phyloP scores from a whole-genome alignment of 768 basidiomycete species.

The Xanthoconium stramineum region DNA sequence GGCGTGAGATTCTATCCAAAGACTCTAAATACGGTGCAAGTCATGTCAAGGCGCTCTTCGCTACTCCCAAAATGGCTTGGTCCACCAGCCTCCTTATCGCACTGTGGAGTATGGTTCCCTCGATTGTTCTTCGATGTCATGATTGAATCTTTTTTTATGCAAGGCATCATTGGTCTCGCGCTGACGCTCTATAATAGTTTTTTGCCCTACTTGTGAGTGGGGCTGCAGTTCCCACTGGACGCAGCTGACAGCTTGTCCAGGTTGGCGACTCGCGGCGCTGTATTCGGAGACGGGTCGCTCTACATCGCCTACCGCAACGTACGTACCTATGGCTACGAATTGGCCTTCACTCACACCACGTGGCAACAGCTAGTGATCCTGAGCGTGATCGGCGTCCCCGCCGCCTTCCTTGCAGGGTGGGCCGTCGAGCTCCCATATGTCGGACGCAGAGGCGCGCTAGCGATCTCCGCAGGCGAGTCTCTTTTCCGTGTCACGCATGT shows the following conservation, averaged over 20 bases:
- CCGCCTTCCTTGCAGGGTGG: conserved; percentile 69
- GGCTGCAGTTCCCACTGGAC: background rate
- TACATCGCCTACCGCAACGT: conserved; percentile 75
- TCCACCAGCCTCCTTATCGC: conserved; percentile 59
- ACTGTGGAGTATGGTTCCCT: conserved; percentile 39
- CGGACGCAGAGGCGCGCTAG: conserved; percentile 66
- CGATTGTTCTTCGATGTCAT: background rate
- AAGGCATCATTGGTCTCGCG: conserved; percentile 71
- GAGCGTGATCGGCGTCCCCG: conserved; percentile 65
- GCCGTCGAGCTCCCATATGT: conserved; percentile 62
- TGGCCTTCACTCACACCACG: background rate
- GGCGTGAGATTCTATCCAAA: conserved; percentile 34
- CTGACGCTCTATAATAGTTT: conserved; percentile 63
- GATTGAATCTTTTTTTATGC: background rate
- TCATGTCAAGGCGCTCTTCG: conserved; percentile 62
- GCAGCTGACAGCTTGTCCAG: conserved; percentile 29
- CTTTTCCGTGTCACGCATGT: conserved; percentile 12
- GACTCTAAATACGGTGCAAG: conserved; percentile 36
- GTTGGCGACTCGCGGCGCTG: conserved; percentile 58
- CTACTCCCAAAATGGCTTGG: conserved; percentile 58
- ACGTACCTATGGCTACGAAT: conserved; percentile 2
- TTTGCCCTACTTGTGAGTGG: conserved; percentile 49
- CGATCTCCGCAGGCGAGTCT: conserved; percentile 57
- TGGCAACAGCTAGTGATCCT: conserved; percentile 61
- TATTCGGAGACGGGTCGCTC: conserved; percentile 66